Conservation (phyloP, 2,329 filamentous ascomycete species). For the Colletotrichum destructivum region DNA sequence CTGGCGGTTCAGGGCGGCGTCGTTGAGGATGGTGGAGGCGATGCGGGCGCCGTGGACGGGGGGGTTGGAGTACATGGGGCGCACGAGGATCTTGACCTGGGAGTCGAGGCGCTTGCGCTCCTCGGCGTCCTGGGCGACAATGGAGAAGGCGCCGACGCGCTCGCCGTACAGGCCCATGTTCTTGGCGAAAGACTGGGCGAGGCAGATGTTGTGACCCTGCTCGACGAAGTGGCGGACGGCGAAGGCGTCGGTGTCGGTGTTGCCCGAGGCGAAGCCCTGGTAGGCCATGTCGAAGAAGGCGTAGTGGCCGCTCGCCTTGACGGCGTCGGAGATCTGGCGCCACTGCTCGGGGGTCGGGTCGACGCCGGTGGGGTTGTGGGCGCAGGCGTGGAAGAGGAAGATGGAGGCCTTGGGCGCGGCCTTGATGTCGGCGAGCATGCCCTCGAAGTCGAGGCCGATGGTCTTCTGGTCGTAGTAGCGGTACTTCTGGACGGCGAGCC, state of each 20-base stretch:
- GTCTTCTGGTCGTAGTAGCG: slow-evolving; percentile 99
- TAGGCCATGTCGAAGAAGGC: slow-evolving; percentile 99
- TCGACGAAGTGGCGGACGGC: slow-evolving; percentile 93
- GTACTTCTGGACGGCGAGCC: slow-evolving; percentile 94
- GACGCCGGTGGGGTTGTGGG: slow-evolving; percentile 97
- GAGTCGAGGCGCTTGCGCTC: slow-evolving; percentile 98
- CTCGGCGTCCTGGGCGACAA: slow-evolving; percentile 86
- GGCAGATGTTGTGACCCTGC: slow-evolving; percentile 89
- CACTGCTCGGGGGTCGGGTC: slow-evolving; percentile 95
- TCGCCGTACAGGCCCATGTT: slow-evolving; percentile 99
- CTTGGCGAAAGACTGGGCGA: slow-evolving; percentile 97
- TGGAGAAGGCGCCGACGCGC: slow-evolving; percentile 96
- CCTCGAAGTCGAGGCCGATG: slow-evolving; percentile 97
- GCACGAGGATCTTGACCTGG: slow-evolving; percentile 98
- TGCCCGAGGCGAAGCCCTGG: slow-evolving; percentile 95
- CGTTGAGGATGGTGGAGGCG: slow-evolving; percentile 91
- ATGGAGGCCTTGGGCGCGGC: slow-evolving; percentile 88
- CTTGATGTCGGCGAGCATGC: slow-evolving; percentile 92
- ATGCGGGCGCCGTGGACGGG: slow-evolving; percentile 97
- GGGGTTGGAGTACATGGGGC: slow-evolving; percentile 98
- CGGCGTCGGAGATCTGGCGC: slow-evolving; percentile 87
- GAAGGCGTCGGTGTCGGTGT: slow-evolving; percentile 94
- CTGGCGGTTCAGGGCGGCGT: slow-evolving; percentile 87
- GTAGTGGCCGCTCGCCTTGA: slow-evolving; percentile 90
- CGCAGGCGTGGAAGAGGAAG: slow-evolving; percentile 95